Conservation (phyloP, 306 rosid genomes). For the Acmispon strigosus region DNA sequence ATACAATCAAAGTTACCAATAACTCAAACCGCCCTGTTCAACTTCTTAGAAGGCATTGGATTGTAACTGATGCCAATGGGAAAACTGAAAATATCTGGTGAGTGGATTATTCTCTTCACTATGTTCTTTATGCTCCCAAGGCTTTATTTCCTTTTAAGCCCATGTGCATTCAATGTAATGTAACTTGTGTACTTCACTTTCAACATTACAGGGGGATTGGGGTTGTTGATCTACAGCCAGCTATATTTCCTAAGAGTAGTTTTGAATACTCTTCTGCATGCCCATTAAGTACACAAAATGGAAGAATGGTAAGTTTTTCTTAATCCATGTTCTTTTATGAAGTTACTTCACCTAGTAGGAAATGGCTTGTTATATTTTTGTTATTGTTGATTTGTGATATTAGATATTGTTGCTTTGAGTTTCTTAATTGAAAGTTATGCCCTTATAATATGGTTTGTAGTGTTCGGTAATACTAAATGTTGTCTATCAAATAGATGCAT, state of each 20-base stretch:
- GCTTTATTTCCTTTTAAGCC: neutral
- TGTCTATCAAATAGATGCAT: neutral
- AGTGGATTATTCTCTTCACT: slow-evolving; percentile 20
- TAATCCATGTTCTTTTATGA: neutral
- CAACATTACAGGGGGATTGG: slow-evolving; percentile 62
- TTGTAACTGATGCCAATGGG: slow-evolving; percentile 65
- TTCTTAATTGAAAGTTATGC: neutral
- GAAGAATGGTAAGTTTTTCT: slow-evolving; percentile 63
- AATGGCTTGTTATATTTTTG: neutral
- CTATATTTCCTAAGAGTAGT: slow-evolving; percentile 60
- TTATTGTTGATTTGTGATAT: neutral
- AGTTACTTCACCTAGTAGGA: neutral
- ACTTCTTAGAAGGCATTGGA: slow-evolving; percentile 88
- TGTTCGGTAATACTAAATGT: neutral
- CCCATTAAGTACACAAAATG: slow-evolving; percentile 59
- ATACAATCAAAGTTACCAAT: slow-evolving; percentile 61
- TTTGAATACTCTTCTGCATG: slow-evolving; percentile 82
- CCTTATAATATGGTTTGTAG: neutral
- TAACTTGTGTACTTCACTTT: neutral
- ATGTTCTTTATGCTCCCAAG: neutral
- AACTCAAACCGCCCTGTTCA: slow-evolving; percentile 62
- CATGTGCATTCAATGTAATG: neutral
- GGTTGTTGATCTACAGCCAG: slow-evolving; percentile 80
- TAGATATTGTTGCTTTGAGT: neutral
- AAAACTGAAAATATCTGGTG: slow-evolving; percentile 71